Evolutionary conservation across 176 grass and related monocot genomes (phyloP), one percentile per base, ranked within the genome.

Genomic region (Hsuehochloa calcarea): DNA sequence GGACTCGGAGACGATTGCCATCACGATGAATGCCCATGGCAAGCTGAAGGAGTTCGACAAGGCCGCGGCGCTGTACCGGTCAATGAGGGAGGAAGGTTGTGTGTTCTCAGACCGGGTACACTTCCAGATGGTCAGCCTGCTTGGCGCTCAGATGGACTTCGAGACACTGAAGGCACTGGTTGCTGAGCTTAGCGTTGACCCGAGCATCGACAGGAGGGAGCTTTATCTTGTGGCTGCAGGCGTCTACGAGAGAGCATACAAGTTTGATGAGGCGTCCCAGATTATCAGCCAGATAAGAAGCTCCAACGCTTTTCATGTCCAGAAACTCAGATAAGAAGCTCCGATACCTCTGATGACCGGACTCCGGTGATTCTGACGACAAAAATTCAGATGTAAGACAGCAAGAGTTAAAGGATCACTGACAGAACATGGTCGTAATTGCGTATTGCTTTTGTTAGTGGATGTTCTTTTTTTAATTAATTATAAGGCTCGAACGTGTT

Each of bases 101-200:
- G 84, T 94, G 27, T 96, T 99, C 86, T 92, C 93, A 26, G 93
- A 96, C 47, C 79, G 93, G 69, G 96, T 96, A 66, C 96, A 99
- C 74, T 96, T 96, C 83, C 96, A 99, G 90, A 99, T 99, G 96
- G 81, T 96, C 66, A 94, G 93, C 70, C 88, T 99, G 59, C 65
- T 99, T 47, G 93, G 96, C 22, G 92, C 90, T 26, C 88, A 88
- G 82, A 86, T 90, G 62, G 88, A 99, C 65, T 92, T 94, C 85
- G 19, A 91, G n/a, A 86, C 84, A 54, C 59, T 98, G 70, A 91
- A 94, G 62, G 46, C 37, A 35, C 80, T 94, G 84, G 82, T 92
- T 37, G 88, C 58, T 6, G 84, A 90, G 74, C 89, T 99, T 59
- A 83, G 88, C 71, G 14, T 77, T 74, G 96, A 95, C 31, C 89